These are phyloP conservation scores for Mucor plumbeus DNA, from an alignment of 371 early-diverging fungal genomes.

Conservation along the genomic window DNA sequence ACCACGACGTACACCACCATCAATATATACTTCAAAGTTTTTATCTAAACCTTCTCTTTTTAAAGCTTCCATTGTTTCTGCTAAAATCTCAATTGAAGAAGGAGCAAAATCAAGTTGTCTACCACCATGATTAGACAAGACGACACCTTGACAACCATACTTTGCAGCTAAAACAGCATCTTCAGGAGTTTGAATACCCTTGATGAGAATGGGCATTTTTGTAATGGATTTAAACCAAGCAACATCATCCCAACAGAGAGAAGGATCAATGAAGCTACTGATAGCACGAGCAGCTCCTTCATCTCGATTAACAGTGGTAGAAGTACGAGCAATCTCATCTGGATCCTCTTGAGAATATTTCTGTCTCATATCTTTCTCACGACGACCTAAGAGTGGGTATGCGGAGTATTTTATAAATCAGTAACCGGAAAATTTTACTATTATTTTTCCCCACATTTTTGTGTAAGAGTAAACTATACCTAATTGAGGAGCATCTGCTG, in stretches of 20 bases:
- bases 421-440: not conserved
- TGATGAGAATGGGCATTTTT: conserved; percentile 86
- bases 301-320: conserved; percentile 37
- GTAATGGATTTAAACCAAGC: conserved; percentile 86
- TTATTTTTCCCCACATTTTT: conserved; percentile 13
- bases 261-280: conserved; percentile 76
- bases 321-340: conserved; percentile 39
- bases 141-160: conserved; percentile 80
- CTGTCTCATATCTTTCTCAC: conserved; percentile 91
- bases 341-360: conserved; percentile 53
- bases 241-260: conserved; percentile 87
- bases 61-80: conserved; percentile 80
- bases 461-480: conserved; percentile 31
- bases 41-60: conserved; percentile 51
- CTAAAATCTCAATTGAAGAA: conserved; percentile 81
- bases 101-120: conserved; percentile 89
- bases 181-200: conserved; percentile 90
- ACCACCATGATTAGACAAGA: conserved; percentile 96
- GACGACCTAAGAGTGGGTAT: conserved; percentile 61
- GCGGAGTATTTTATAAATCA: not conserved
- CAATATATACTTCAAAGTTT: conserved; percentile 85
- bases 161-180: conserved; percentile 89
- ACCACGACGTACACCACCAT: conserved; percentile 93
- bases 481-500: conserved; percentile 92
- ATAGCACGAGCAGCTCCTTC: conserved; percentile 82